A percentile compares a stretch with the other conserved stretches of the same genome.
Conservation (phyloP, 1,284 basidiomycete genomes). For the Tilletia setariae region DNA sequence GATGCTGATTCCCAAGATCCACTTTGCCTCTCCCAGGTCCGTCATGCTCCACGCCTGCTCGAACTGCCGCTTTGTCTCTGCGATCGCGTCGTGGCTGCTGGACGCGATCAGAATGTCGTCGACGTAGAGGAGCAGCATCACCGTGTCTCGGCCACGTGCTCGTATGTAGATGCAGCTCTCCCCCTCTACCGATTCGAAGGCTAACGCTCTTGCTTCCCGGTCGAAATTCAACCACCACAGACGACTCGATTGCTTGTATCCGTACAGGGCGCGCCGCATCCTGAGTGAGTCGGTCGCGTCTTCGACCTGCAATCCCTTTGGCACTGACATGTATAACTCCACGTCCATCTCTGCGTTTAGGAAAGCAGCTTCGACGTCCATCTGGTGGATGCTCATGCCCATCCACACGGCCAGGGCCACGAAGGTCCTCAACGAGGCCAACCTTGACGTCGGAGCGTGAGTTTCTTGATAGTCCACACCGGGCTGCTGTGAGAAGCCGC, state of each 20-base stretch:
- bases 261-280: not conserved
- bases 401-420: constrained; percentile 54
- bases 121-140: not conserved
- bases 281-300: not conserved
- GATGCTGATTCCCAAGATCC: not conserved
- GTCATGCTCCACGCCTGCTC: not conserved
- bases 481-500: constrained; percentile 57
- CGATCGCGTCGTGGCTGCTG: not conserved
- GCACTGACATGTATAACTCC: constrained; percentile 55
- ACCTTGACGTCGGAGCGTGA: constrained; percentile 55
- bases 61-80: not conserved
- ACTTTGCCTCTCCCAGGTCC: not conserved
- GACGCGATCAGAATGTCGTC: not conserved
- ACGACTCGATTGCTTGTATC: not conserved
- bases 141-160: not conserved
- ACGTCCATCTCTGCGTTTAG: constrained; percentile 58
- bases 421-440: constrained; percentile 52
- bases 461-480: constrained; percentile 58
- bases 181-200: not conserved
- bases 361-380: constrained; percentile 52
- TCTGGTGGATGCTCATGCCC: constrained; percentile 54
- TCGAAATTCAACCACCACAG: not conserved
- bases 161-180: not conserved
- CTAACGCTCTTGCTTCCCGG: not conserved
- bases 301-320: constrained; percentile 34